Percentiles rank a stretch among this genome's conserved stretches.
These are phyloP conservation scores for Cucumis hystrix DNA, from an alignment of 306 rosid genomes.

Conservation along the genomic window DNA sequence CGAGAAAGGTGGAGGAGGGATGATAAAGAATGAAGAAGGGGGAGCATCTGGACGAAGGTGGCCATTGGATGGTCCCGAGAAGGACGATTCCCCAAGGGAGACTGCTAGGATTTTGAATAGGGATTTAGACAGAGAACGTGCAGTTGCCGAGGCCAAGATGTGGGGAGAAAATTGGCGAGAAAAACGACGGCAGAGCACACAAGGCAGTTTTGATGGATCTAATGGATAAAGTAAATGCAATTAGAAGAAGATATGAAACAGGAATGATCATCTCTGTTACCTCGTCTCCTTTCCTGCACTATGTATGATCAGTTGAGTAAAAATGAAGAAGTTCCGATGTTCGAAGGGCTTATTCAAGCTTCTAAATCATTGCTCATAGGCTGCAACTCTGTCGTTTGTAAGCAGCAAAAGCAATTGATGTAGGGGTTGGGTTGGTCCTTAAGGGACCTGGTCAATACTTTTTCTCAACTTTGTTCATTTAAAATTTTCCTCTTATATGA, in stretches of 20 bases:
- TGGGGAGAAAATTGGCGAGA: slow-evolving; percentile 96
- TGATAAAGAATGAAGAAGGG: slow-evolving; percentile 58
- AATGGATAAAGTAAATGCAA: slow-evolving; percentile 23
- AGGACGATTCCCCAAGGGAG: slow-evolving; percentile 78
- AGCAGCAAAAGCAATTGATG: slow-evolving; percentile 1
- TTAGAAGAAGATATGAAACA: background rate
- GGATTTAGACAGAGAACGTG: slow-evolving; percentile 74
- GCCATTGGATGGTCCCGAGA: slow-evolving; percentile 74
- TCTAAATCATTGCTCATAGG: background rate
- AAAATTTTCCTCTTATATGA: background rate
- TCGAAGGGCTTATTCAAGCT: background rate
- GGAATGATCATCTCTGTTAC: background rate
- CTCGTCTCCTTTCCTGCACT: background rate
- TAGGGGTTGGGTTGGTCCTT: background rate
- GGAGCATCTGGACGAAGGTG: slow-evolving; percentile 64
- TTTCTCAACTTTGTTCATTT: background rate
- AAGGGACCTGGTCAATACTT: background rate
- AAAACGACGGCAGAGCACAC: slow-evolving; percentile 50
- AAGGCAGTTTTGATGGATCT: slow-evolving; percentile 59
- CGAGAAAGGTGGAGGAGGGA: slow-evolving; percentile 54
- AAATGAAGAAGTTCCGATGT: background rate
- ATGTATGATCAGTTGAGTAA: background rate
- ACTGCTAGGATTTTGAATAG: slow-evolving; percentile 55
- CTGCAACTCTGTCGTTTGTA: background rate
- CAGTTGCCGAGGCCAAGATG: slow-evolving; percentile 89